Evolutionary conservation across 179 eudicot species (phyloP), one percentile per base, ranked within the genome.

Genomic region (Nepenthes alata): DNA sequence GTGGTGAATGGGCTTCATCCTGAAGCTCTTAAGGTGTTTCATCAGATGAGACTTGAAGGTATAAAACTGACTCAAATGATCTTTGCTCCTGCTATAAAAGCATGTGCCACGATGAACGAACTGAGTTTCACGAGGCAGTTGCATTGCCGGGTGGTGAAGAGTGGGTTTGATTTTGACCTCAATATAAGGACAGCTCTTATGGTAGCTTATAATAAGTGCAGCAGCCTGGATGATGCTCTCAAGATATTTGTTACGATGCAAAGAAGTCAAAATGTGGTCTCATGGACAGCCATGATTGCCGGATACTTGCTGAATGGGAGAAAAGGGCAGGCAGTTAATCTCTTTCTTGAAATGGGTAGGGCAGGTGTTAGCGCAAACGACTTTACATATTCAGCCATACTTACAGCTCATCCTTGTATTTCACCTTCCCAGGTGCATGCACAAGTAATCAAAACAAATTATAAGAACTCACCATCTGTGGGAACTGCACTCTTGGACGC

Each of bases 271-370:
- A 73, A 72, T 58, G 80, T 79, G 51, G 75, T 79, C 25, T 75
- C 83, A 2, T 75, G 78, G 83, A 79, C 83, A 12, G 80, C 83
- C 56, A 79, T 79, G 83, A 79, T 79, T 38, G 73, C 73, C 35
- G 83, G 83, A 15, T 73, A 67, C 64, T 67, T 76, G 63, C 83
- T 73, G 60, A 79, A 76, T 67, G 75, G 72, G 10, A 8, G 47
- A 55, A 76, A 67, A 34, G 78, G 70, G 65, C 66, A 79, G 56
- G 80, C 83, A 45, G 63, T 69, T 35, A 50, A 53, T 14, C 62
- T 76, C 16, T 79, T 72, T 62, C 64, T 67, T 52, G 73, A 75
- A 45, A 79, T 79, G 83, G 70, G 51, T 67, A 73, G 65, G 60
- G 69, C 60, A 38, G 77, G 78, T 48, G 53, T 79, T 36, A 58